These are phyloP conservation scores for Ustilago esculenta DNA, from an alignment of 1,284 basidiomycete species.

Conservation along the genomic window DNA sequence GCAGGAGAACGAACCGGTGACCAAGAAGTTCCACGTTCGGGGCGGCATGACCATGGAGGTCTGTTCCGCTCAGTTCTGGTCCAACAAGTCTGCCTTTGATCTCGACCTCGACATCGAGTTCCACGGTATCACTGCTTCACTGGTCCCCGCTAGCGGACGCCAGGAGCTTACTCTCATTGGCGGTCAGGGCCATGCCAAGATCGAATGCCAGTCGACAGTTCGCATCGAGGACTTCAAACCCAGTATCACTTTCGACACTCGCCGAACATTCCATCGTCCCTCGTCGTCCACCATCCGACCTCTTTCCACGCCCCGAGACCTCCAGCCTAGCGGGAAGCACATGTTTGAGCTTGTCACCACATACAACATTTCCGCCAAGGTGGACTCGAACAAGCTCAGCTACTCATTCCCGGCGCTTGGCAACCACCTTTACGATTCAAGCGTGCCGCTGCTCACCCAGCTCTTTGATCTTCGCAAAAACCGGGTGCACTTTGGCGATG, in stretches of 20 bases:
- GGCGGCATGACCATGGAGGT: slow-evolving; percentile 66
- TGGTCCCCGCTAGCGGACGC: slow-evolving; percentile 50
- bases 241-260: slow-evolving; percentile 62
- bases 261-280: slow-evolving; percentile 63
- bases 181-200: slow-evolving; percentile 61
- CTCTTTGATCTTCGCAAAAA: slow-evolving; percentile 63
- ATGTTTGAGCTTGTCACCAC: slow-evolving; percentile 66
- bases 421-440: slow-evolving; percentile 66
- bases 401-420: slow-evolving; percentile 57
- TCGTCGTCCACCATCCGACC: slow-evolving; percentile 53
- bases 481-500: slow-evolving; percentile 62
- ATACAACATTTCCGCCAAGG: slow-evolving; percentile 61
- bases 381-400: slow-evolving; percentile 57
- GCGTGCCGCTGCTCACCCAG: slow-evolving; percentile 63
- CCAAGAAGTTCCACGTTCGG: slow-evolving; percentile 62
- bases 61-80: slow-evolving; percentile 67
- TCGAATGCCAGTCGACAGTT: slow-evolving; percentile 58
- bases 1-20: slow-evolving; percentile 65
- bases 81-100: slow-evolving; percentile 61
- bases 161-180: slow-evolving; percentile 62
- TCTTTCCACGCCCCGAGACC: slow-evolving; percentile 57
- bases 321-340: slow-evolving; percentile 61
- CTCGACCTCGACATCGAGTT: slow-evolving; percentile 66
- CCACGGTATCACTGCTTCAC: slow-evolving; percentile 61
- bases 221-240: slow-evolving; percentile 65